Base-by-base conservation (phyloP, 208 protist species). In the Novymonas esmeraldas region DNA sequence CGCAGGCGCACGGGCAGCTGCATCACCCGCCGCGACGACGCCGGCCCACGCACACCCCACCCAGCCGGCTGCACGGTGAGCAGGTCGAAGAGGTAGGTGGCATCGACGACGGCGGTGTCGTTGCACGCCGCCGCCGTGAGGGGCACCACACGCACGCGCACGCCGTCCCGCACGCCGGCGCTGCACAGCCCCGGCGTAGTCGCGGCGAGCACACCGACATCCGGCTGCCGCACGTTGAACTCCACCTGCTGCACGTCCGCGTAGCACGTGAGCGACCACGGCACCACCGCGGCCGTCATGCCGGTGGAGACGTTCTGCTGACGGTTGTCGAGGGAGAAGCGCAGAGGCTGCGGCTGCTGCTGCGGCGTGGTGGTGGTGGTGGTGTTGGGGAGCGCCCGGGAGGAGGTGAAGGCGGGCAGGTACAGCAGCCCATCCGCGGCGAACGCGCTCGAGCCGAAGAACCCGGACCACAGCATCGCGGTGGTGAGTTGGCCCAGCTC, bases 381-480 rank as follows among this genome's bases (percentile, higher is more conserved):
- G 6, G 36, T 7, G 18, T 58, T 52, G 24, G 57, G 64, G 26
- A 11, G 9, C 9, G 48, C 9, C 22, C 18, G 9, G 16, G 36
- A 20, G 24, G 41, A 16, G 44, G 54, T 41, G 26, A 73, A 34
- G 34, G 81, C 73, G 4, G 80, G 81, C 36, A 93, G 36, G 71
- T 88, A 88, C 7, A 93, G 54, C 20, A 82, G 56, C 16, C 83
- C 83, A 38, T 79, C 73, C 41, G 52, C 55, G 38, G 65, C 79
- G 67, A 81, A 89, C 29, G 78, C 83, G 56, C 61, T 70, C 14
- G 56, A 44, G 33, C 78, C 74, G 11, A 86, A 33, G 67, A 93
- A 93, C 18, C 87, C 87, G 16, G 65, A 77, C 83, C 87, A 90
- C 64, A 93, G 70, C 50, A 74, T 73, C 41, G 86, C 70, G 14